These are phyloP conservation scores for Pseudogymnoascus sp. DNA, from an alignment of 2,329 filamentous ascomycete genomes.

Conservation along the genomic window DNA sequence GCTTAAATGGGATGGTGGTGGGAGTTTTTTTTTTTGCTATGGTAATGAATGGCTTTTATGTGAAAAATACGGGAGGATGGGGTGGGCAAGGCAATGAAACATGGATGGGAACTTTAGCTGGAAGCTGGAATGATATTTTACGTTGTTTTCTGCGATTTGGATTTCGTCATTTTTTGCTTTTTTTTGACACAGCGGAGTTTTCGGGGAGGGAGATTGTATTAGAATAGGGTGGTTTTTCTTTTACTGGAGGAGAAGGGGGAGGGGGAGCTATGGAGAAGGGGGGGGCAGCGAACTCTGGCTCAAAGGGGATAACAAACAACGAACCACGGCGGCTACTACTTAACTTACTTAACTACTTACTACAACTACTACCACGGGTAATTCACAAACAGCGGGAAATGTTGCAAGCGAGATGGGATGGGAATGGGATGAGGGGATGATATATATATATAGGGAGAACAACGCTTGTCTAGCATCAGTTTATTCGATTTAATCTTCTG, in stretches of 20 bases:
- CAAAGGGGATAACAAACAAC: neutral
- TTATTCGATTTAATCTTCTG: neutral
- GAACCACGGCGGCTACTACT: no score
- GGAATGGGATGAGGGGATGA: neutral
- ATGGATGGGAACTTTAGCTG: neutral
- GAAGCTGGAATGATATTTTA: neutral
- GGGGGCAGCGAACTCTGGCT: neutral
- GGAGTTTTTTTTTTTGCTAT: neutral
- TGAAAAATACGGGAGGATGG: neutral
- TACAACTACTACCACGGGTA: neutral
- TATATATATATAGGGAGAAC: neutral
- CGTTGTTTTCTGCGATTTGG: neutral
- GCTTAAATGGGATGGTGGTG: constrained; percentile 7
- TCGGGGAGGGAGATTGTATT: neutral
- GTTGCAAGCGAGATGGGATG: neutral
- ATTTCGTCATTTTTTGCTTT: neutral
- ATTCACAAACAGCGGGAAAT: neutral
- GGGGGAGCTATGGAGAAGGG: neutral
- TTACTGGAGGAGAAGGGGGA: neutral
- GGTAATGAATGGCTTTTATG: neutral
- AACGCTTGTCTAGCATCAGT: neutral
- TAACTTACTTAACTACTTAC: no score
- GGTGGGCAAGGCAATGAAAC: neutral
- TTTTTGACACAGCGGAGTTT: neutral
- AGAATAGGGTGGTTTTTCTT: neutral